Percentiles rank a stretch among this genome's conserved stretches.
Conservation (phyloP, 2,329 filamentous ascomycete species). For the Phialocephala subalpina region DNA sequence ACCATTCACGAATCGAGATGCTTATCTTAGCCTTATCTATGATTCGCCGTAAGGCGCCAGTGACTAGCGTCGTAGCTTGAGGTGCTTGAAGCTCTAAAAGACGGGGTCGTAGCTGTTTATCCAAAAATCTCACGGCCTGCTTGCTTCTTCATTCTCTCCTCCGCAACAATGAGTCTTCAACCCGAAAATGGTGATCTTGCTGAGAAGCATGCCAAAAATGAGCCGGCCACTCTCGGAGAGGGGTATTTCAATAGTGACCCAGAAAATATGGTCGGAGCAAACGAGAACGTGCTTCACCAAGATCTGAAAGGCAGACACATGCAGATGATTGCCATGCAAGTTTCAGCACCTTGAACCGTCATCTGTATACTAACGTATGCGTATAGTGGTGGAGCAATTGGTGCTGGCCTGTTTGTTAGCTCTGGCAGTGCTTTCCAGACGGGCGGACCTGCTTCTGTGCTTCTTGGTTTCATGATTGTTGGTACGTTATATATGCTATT, state of each 20-base stretch:
- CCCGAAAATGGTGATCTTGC: slow-evolving; percentile 5
- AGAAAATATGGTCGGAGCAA: background rate
- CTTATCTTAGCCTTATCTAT: too few relatives aligned
- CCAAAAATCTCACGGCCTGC: background rate
- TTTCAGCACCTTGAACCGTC: slow-evolving; percentile 1
- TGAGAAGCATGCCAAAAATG: background rate
- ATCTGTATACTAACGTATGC: slow-evolving; percentile 4
- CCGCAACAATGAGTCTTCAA: slow-evolving; percentile 2
- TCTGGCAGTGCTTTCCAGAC: slow-evolving; percentile 48
- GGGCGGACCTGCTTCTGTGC: slow-evolving; percentile 41
- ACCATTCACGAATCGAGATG: too few relatives aligned
- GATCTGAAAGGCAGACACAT: slow-evolving; percentile 60
- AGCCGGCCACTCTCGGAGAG: too few relatives aligned
- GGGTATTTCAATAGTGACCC: background rate
- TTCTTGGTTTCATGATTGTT: slow-evolving; percentile 21
- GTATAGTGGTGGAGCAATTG: slow-evolving; percentile 52
- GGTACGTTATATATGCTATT: slow-evolving; percentile 69
- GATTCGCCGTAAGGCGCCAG: too few relatives aligned
- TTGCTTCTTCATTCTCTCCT: slow-evolving; percentile 5
- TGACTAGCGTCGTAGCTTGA: too few relatives aligned
- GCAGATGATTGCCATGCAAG: slow-evolving; percentile 68
- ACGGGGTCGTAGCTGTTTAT: background rate
- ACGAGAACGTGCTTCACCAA: slow-evolving; percentile 46
- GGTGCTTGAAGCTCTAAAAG: slow-evolving; percentile 5
- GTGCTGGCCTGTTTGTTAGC: slow-evolving; percentile 55